Conservation (phyloP, 73 alveolate species). For the Paramecium tetraurelia region DNA sequence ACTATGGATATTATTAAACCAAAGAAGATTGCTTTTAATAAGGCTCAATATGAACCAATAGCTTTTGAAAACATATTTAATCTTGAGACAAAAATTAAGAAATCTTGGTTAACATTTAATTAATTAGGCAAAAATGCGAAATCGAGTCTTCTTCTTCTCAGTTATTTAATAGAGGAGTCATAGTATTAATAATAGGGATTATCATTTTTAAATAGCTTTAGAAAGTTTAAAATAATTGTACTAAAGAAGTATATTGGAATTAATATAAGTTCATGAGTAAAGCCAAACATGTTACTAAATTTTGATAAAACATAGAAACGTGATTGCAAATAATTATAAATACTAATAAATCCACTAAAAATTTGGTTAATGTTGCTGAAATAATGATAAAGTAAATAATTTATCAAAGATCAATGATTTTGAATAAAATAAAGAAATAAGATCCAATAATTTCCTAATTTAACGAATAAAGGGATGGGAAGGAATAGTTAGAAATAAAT, state of each 20-base stretch:
- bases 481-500: neutral
- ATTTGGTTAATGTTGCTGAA: too few species aligned
- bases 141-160: neutral
- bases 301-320: too few species aligned
- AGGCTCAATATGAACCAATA: neutral
- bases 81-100: neutral
- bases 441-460: too few species aligned
- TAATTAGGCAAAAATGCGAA: neutral
- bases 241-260: neutral
- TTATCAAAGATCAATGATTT: neutral
- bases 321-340: too few species aligned
- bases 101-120: neutral
- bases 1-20: neutral
- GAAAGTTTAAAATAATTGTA: neutral
- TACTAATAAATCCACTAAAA: too few species aligned
- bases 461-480: too few species aligned
- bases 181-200: neutral
- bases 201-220: neutral
- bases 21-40: neutral
- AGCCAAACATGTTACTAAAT: too few species aligned
- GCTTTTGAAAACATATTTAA: neutral
- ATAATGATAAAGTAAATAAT: too few species aligned
- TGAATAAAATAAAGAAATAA: too few species aligned
- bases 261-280: neutral
- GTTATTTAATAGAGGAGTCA: neutral